phyloP scores from a whole-genome alignment of 495 filamentous ascomycete species.

The Aspergillus sparsus region DNA sequence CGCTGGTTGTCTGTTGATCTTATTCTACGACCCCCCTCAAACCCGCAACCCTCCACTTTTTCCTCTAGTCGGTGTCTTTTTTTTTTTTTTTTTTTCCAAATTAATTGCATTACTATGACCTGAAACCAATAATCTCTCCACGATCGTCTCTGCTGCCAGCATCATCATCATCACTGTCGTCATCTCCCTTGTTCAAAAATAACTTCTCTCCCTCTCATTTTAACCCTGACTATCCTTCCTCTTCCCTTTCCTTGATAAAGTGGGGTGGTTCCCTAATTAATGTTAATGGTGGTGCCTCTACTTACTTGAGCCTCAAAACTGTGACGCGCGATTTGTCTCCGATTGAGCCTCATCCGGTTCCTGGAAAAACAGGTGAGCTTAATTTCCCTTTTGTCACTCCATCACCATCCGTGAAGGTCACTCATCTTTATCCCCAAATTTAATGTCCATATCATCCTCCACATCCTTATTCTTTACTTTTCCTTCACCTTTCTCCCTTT shows the following conservation, averaged over 20 bases:
- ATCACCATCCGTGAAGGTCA: neutral
- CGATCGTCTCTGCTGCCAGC: conserved; percentile 6
- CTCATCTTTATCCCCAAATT: no score
- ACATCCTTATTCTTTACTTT: no score
- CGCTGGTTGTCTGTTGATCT: neutral
- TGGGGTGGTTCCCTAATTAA: conserved; percentile 13
- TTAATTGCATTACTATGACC: neutral
- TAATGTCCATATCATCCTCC: no score
- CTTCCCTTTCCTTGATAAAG: conserved; percentile 1
- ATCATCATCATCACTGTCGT: conserved; percentile 7
- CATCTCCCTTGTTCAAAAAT: conserved; percentile 16
- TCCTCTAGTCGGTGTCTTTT: neutral
- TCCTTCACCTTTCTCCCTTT: neutral
- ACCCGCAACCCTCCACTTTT: neutral
- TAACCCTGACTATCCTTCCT: neutral
- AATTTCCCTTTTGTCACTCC: conserved; percentile 8
- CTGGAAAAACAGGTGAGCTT: conserved; percentile 28
- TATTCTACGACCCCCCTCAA: neutral
- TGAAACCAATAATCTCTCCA: neutral
- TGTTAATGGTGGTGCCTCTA: conserved; percentile 11
- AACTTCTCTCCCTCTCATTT: neutral
- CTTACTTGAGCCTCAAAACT: conserved; percentile 22
- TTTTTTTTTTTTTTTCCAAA: conserved; percentile 5
- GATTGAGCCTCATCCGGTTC: conserved; percentile 32
- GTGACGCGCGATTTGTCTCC: conserved; percentile 27